These are phyloP conservation scores for Polytolypa hystricis DNA, from an alignment of 2,329 filamentous ascomycete genomes.

Conservation along the genomic window DNA sequence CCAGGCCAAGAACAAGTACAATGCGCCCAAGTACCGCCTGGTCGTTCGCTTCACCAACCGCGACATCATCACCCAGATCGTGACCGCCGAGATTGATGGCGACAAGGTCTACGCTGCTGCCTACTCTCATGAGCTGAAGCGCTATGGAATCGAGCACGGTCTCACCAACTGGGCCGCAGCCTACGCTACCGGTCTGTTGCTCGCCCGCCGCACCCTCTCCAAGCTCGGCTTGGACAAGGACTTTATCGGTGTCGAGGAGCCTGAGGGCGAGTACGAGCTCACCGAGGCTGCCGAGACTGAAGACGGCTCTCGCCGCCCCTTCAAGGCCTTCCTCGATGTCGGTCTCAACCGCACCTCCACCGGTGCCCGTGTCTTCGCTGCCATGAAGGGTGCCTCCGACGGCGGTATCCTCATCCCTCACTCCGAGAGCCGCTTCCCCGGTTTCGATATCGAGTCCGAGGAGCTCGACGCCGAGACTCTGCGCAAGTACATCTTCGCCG, in stretches of 20 bases:
- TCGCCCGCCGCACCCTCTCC: slow-evolving; percentile 91
- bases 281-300: slow-evolving; percentile 89
- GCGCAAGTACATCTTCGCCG: slow-evolving; percentile 98
- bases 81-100: slow-evolving; percentile 88
- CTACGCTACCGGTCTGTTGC: slow-evolving; percentile 91
- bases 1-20: slow-evolving; percentile 99
- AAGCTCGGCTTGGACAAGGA: slow-evolving; percentile 92
- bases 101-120: slow-evolving; percentile 93
- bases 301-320: slow-evolving; percentile 80
- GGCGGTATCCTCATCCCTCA: slow-evolving; percentile 94
- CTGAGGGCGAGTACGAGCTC: slow-evolving; percentile 88
- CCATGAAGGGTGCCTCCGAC: slow-evolving; percentile 99
- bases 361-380: slow-evolving; percentile 96
- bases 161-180: slow-evolving; percentile 99
- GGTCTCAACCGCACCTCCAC: slow-evolving; percentile 95
- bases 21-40: slow-evolving; percentile 98
- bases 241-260: slow-evolving; percentile 93
- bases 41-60: slow-evolving; percentile 99
- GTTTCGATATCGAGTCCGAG: slow-evolving; percentile 93
- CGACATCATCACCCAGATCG: slow-evolving; percentile 97
- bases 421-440: slow-evolving; percentile 99
- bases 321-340: slow-evolving; percentile 98
- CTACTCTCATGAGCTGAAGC: slow-evolving; percentile 95
- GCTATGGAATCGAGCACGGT: slow-evolving; percentile 96
- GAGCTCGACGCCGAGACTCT: slow-evolving; percentile 95